Evolutionary conservation across 768 basidiomycete genomes (phyloP).

Genomic region (Tricholoma furcatifolium): DNA sequence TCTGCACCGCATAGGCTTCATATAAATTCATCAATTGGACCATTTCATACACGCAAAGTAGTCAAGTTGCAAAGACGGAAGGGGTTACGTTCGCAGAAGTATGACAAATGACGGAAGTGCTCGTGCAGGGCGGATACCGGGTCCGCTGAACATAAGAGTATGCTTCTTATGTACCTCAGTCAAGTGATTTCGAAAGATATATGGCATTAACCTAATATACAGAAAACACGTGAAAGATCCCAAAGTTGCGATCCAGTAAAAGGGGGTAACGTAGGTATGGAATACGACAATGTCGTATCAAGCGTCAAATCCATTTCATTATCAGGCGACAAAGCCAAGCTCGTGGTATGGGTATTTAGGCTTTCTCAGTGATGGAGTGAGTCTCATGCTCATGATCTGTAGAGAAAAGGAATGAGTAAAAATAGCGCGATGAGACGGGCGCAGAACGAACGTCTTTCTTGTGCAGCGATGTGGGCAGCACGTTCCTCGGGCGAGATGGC

Average conservation of each 20-base stretch:
- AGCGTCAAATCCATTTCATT: background rate
- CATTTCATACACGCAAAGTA: no score
- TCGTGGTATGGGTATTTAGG: background rate
- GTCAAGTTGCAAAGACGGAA: no score
- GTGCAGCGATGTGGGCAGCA: constrained; percentile 47
- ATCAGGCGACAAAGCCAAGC: background rate
- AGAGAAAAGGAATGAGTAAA: background rate
- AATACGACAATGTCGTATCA: background rate
- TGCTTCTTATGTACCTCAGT: no score
- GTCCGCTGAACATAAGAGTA: no score
- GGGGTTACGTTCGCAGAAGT: no score
- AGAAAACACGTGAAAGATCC: background rate
- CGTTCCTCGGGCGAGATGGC: constrained; percentile 54
- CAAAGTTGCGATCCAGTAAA: background rate
- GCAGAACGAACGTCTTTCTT: constrained; percentile 33
- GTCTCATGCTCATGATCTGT: constrained; percentile 5
- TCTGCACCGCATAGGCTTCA: no score
- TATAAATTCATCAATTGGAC: no score
- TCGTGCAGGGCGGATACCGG: no score
- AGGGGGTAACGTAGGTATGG: background rate
- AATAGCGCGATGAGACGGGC: background rate
- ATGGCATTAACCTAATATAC: background rate
- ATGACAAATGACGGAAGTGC: no score
- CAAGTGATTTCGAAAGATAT: no score
- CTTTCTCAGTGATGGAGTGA: background rate